Evolutionary conservation across 345 rosid genomes (phyloP).

Genomic region (Aegle marmelos): DNA sequence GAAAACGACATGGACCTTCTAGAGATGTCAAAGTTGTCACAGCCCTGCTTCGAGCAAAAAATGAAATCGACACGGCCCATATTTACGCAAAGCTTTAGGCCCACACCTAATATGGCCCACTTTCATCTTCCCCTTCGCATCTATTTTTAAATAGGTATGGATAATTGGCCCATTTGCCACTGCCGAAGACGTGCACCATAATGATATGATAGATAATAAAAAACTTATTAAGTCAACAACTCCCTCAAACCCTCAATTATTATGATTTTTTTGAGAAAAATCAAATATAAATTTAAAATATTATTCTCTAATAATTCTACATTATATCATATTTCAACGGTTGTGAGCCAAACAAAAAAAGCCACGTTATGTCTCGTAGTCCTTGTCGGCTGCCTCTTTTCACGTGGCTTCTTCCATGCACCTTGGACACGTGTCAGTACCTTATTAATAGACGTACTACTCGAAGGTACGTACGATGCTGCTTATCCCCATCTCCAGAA

Average conservation of each 20-base stretch:
- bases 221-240: background rate
- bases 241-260: background rate
- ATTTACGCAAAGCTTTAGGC: too few relatives aligned
- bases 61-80: too few relatives aligned
- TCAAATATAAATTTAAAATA: background rate
- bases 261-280: background rate
- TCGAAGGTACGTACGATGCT: conserved; percentile 24
- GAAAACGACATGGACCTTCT: background rate
- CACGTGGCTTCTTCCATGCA: conserved; percentile 31
- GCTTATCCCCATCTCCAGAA: conserved; percentile 3
- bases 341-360: background rate
- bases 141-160: background rate
- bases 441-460: background rate
- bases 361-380: conserved; percentile 10
- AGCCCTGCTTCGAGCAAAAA: too few relatives aligned
- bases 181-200: background rate
- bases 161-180: background rate
- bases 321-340: background rate
- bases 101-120: too few relatives aligned
- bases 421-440: conserved; percentile 28
- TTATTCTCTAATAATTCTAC: conserved; percentile 3
- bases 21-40: background rate
- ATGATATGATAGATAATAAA: background rate
- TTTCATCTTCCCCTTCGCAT: too few relatives aligned
- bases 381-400: conserved; percentile 37